Evolutionary conservation across 768 basidiomycete species (phyloP).

Genomic region (Kwoniella dendrophila): DNA sequence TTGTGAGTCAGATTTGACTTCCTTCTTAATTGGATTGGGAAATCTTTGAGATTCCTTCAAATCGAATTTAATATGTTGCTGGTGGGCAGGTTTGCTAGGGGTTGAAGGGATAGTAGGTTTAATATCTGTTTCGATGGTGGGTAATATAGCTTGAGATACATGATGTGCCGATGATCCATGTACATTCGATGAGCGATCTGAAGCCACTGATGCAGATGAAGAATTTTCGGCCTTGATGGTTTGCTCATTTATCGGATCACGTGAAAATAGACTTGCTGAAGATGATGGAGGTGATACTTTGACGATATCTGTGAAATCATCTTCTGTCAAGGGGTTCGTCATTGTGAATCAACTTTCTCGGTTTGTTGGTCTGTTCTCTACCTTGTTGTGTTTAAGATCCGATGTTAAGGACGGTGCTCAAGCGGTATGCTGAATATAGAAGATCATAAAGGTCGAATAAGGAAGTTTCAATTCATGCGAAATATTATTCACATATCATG

Average conservation of each 20-base stretch:
- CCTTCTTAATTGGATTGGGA: constrained; percentile 7
- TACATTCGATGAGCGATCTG: background rate
- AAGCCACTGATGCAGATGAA: background rate
- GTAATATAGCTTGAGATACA: too few species aligned
- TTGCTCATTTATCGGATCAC: background rate
- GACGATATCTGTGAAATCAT: constrained; percentile 29
- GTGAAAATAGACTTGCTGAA: constrained; percentile 3
- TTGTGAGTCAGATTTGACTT: constrained; percentile 4
- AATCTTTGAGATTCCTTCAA: background rate
- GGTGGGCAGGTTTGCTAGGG: background rate
- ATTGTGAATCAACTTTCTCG: too few species aligned
- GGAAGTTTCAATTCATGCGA: too few species aligned
- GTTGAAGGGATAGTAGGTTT: background rate
- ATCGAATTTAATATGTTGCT: background rate
- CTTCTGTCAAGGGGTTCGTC: too few species aligned
- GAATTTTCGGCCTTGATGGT: background rate
- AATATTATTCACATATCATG: too few species aligned
- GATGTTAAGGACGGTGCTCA: too few species aligned
- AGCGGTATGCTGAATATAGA: too few species aligned
- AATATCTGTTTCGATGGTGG: background rate
- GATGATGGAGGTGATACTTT: constrained; percentile 30
- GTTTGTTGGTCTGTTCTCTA: too few species aligned
- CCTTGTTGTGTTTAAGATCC: too few species aligned
- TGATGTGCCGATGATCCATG: too few species aligned
- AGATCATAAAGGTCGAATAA: too few species aligned